Conservation (phyloP, 352 stramenopile genomes). For the Globisporangium barbulae region DNA sequence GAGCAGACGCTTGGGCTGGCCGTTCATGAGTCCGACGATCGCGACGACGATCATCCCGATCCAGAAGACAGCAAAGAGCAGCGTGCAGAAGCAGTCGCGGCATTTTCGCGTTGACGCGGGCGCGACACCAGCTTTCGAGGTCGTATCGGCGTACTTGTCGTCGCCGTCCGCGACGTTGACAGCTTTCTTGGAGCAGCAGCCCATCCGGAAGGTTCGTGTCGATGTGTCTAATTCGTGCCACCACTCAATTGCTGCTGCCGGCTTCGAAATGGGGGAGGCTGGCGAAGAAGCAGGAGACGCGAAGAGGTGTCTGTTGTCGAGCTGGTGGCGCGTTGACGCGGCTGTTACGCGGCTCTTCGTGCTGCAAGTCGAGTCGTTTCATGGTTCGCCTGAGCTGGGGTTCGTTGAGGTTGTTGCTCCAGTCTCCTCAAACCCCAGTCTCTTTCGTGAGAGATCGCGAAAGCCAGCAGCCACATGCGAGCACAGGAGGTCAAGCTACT, state of each 20-base stretch:
- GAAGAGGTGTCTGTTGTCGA: background rate
- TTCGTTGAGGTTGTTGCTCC: background rate
- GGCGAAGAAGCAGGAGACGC: background rate
- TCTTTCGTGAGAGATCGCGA: no score
- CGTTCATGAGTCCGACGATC: conserved; percentile 51
- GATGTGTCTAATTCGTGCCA: background rate
- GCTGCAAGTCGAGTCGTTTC: background rate
- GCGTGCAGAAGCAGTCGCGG: conserved; percentile 58
- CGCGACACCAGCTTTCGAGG: conserved; percentile 36
- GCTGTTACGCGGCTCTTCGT: background rate
- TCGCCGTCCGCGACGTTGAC: conserved; percentile 28
- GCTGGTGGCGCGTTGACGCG: background rate
- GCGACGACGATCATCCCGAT: conserved; percentile 65
- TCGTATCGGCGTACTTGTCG: conserved; percentile 18
- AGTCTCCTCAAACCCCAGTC: background rate
- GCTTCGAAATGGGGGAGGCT: background rate
- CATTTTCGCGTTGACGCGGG: conserved; percentile 58
- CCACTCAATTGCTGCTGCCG: background rate
- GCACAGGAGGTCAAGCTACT: conserved; percentile 28
- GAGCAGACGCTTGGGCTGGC: conserved; percentile 61
- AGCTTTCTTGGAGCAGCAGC: conserved; percentile 60
- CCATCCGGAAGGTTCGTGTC: conserved; percentile 28
- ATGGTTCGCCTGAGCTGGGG: background rate
- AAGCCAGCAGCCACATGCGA: background rate
- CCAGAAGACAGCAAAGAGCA: conserved; percentile 78